These are phyloP conservation scores for Solanum lignicaule DNA, from an alignment of 257 asterid genomes.

Conservation along the genomic window DNA sequence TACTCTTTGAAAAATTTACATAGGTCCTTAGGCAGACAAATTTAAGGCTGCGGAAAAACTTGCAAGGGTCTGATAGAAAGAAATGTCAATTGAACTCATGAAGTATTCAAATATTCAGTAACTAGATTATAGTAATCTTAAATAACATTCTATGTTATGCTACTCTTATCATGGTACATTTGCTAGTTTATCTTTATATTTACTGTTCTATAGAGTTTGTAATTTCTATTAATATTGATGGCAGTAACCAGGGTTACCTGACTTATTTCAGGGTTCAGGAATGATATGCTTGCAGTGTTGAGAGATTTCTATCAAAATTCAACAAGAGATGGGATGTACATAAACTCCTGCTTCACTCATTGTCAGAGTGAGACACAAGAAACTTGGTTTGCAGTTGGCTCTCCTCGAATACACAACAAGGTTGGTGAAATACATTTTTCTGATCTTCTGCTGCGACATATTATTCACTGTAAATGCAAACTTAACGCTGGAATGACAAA, in stretches of 20 bases:
- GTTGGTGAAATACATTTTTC: slow-evolving; percentile 16
- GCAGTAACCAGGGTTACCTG: background rate
- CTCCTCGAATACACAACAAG: slow-evolving; percentile 72
- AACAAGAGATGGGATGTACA: slow-evolving; percentile 74
- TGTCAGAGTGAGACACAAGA: slow-evolving; percentile 90
- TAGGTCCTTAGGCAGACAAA: background rate
- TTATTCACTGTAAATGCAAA: background rate
- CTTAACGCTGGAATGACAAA: background rate
- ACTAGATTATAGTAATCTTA: background rate
- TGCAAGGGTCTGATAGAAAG: background rate
- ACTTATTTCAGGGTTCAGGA: slow-evolving; percentile 55
- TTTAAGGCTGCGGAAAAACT: background rate
- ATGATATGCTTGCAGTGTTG: slow-evolving; percentile 57
- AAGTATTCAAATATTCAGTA: background rate
- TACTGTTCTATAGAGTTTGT: background rate
- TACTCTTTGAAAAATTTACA: background rate
- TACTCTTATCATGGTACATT: background rate
- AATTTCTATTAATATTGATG: background rate
- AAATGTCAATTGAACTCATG: background rate
- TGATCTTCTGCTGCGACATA: too few relatives aligned
- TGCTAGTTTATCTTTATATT: background rate
- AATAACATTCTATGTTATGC: background rate
- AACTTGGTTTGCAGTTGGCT: slow-evolving; percentile 67
- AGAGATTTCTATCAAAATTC: slow-evolving; percentile 38
- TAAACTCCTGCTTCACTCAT: slow-evolving; percentile 91